Conservation (phyloP, 371 early-diverging fungal species). For the Entomophthora muscae region DNA sequence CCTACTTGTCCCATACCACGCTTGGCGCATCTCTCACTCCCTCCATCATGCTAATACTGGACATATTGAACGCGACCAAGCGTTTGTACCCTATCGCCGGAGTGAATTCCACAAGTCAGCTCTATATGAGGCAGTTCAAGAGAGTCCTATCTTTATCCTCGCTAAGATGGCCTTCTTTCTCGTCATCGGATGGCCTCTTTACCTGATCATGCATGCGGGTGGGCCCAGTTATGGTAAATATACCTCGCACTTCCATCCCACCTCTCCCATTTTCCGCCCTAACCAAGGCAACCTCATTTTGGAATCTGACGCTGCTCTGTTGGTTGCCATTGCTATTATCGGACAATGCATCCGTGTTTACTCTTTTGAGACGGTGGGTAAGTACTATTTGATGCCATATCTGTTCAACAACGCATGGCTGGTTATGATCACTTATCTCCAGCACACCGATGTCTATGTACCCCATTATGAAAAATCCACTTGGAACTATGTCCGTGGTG, state of each 20-base stretch:
- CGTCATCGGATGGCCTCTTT: conserved; percentile 69
- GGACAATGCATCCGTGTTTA: conserved; percentile 17
- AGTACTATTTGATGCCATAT: conserved; percentile 77
- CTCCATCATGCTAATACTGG: conserved; percentile 72
- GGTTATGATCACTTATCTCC: conserved; percentile 72
- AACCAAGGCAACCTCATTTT: conserved; percentile 42
- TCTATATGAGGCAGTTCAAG: conserved; percentile 13
- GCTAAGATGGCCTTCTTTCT: conserved; percentile 38
- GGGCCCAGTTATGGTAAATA: conserved; percentile 52
- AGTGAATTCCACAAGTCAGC: conserved; percentile 19
- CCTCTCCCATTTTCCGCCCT: conserved; percentile 50
- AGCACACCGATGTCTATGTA: conserved; percentile 66
- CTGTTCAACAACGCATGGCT: conserved; percentile 68
- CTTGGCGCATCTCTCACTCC: conserved; percentile 52
- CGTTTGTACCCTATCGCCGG: conserved; percentile 64
- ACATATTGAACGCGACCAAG: conserved; percentile 71
- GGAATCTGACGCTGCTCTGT: conserved; percentile 46
- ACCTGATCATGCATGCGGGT: conserved; percentile 49
- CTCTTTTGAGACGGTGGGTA: conserved; percentile 37
- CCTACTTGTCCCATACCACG: conserved; percentile 68
- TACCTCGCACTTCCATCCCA: conserved; percentile 69
- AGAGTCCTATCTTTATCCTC: conserved; percentile 17
- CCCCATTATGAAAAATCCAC: conserved; percentile 59
- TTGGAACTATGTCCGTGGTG: conserved; percentile 78
- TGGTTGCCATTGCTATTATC: conserved; percentile 28